A percentile compares a stretch with the other conserved stretches of the same genome.
These are phyloP conservation scores for Suhomyces panamericanus DNA, from an alignment of 1,139 yeast genomes.

Conservation along the genomic window DNA sequence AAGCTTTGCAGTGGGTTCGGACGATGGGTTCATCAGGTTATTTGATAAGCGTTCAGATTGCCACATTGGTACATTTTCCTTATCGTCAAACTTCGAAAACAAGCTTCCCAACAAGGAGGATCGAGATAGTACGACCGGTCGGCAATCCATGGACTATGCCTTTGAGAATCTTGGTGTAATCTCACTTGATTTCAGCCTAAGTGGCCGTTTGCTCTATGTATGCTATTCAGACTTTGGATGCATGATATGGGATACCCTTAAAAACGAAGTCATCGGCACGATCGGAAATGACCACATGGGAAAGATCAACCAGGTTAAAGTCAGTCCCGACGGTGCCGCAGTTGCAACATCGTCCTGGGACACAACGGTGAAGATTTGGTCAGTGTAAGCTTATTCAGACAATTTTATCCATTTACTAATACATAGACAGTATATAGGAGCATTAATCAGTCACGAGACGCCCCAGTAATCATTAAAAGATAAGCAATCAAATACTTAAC, in stretches of 20 bases:
- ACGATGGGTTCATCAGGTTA: slow-evolving; percentile 71
- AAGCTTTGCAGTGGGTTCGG: slow-evolving; percentile 71
- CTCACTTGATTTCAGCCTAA: slow-evolving; percentile 69
- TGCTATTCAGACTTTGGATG: slow-evolving; percentile 79
- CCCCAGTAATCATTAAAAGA: background rate
- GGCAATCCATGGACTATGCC: slow-evolving; percentile 9
- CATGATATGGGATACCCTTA: slow-evolving; percentile 75
- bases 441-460: background rate
- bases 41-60: slow-evolving; percentile 81
- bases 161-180: slow-evolving; percentile 64
- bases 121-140: background rate
- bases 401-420: slow-evolving; percentile 8
- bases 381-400: slow-evolving; percentile 25
- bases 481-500: slow-evolving; percentile 15
- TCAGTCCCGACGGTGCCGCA: slow-evolving; percentile 75
- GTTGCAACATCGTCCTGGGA: slow-evolving; percentile 76
- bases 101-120: background rate
- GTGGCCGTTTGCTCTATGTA: slow-evolving; percentile 74
- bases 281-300: slow-evolving; percentile 56
- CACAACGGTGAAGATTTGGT: slow-evolving; percentile 65
- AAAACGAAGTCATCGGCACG: slow-evolving; percentile 63
- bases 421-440: slow-evolving; percentile 11
- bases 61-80: slow-evolving; percentile 55
- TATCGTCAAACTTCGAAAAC: slow-evolving; percentile 22
- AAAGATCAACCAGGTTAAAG: slow-evolving; percentile 61